Evolutionary conservation across 2,329 filamentous ascomycete species (phyloP), one percentile per base, ranked within the genome.

Genomic region (Diaporthe ilicicola): DNA sequence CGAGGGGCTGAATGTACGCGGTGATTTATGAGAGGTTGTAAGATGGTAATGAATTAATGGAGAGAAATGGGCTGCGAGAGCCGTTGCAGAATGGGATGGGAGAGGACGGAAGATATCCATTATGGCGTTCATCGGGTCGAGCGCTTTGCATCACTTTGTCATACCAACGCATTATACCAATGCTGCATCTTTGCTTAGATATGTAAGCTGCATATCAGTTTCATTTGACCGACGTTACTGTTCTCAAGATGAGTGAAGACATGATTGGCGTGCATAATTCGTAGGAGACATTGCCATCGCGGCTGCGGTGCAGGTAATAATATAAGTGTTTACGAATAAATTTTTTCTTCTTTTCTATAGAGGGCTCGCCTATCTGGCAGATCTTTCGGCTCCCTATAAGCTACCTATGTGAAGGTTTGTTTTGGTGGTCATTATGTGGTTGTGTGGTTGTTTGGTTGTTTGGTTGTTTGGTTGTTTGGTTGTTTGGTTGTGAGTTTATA

Each of bases 131-230:
- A 56, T 2, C 42, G 65, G n/a, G 15, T n/a, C 17, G 51, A 59
- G 65, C 42, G 42, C 42, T 19, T 27, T 67, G 29, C 44, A 39
- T 56, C 34, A 22, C 27, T 17, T 17, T 50, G 32, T 8, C 39
- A 50, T 59, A 68, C 53, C 65, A 42, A 29, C 65, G n/a, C 8
- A 62, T 68, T 39, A 68, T 68, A 68, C 65, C 65, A 50, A 24
- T 68, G 12, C 42, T 56, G 53, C 44, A 68, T 59, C 19, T 39
- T 8, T 39, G 10, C 7, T 29, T 50, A 13, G 17, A 29, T 12
- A 22, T 50, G 7, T 3, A n/a, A n/a, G 19, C 42, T 50, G 9
- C 34, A 29, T 13, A 32, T 29, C 50, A 50, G n/a, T 22, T 17
- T 12, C 15, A 8, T 10, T 17, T 37, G n/a, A 22, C 10, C 7